Base-by-base conservation (phyloP, 2,329 filamentous ascomycete genomes). In the Falciphora oryzae region DNA sequence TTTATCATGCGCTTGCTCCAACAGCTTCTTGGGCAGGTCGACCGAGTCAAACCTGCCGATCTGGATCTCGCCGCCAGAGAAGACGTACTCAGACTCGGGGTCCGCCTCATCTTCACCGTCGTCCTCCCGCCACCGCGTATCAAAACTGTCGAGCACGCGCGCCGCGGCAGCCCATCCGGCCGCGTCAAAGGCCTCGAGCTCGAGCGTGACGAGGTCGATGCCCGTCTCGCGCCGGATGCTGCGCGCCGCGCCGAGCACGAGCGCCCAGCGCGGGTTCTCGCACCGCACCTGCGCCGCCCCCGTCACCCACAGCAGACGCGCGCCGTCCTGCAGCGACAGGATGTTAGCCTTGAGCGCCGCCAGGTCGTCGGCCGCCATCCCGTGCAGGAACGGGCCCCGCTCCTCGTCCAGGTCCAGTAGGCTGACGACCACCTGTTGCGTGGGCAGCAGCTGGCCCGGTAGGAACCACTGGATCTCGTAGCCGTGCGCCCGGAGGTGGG, bases 271-370 rank as follows among this genome's bases (percentile, higher is more conserved):
- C 0, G 75, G 74, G 32, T 73, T 69, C 5, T 29, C 14, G 59
- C 73, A 75, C 0, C 64, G 32, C 1, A 72, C 64, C 32, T 75
- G 73, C 6, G 66, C 66, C 1, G 69, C 67, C 1, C 69, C 69
- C 1, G 74, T 76, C 10, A 76, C 60, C 75, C 75, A 77, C 7
- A 76, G 65, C 28, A 75, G 58, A 5, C 66, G 63, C n/a, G 35
- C 53, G 16, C 8, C 61, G 44, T 61, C 57, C 28, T 65, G 65
- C 11, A 64, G 44, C 2, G 65, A 65, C 3, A 65, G 62, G 31
- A 65, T n/a, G 6, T 59, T 64, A 6, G 4, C 38, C 59, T 65
- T 65, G 32, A 65, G 29, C 44, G 59, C 29, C 1, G n/a, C 53
- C 29, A 35, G 62, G 16, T 53, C 27, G 8, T 53, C 62, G 27